These are phyloP conservation scores for Hibiscus mutabilis DNA, from an alignment of 345 rosid species.

Conservation along the genomic window DNA sequence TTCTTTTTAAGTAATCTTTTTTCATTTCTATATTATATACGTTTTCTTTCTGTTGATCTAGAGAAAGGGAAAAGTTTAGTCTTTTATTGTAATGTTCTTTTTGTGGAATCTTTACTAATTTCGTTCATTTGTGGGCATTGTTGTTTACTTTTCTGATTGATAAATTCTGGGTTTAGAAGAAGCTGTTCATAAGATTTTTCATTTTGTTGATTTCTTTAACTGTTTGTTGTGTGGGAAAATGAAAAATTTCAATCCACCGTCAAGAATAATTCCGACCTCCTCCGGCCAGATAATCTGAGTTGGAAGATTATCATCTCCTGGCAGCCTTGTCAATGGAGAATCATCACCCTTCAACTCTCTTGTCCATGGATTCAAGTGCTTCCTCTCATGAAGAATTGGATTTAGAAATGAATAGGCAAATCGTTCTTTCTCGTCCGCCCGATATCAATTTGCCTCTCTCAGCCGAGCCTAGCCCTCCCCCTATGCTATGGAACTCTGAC, in stretches of 20 bases:
- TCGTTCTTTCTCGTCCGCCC: constrained; percentile 74
- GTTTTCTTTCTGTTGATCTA: constrained; percentile 17
- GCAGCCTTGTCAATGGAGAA: constrained; percentile 67
- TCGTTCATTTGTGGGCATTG: constrained; percentile 20
- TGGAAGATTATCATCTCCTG: constrained; percentile 50
- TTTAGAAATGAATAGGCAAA: constrained; percentile 76
- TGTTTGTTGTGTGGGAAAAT: constrained; percentile 21
- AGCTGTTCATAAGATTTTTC: constrained; percentile 31
- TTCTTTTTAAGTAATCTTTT: no score
- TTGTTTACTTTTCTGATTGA: constrained; percentile 22
- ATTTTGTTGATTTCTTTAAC: constrained; percentile 36
- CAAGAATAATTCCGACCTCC: constrained; percentile 4
- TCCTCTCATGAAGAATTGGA: constrained; percentile 83
- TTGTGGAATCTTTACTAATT: background rate
- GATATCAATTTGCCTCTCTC: constrained; percentile 92
- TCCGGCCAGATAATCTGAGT: constrained; percentile 15
- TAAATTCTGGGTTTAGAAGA: constrained; percentile 37
- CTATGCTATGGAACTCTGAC: constrained; percentile 47
- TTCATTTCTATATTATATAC: no score
- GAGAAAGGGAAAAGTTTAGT: background rate
- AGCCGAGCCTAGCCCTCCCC: constrained; percentile 76
- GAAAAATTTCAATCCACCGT: constrained; percentile 30
- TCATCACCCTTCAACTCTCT: constrained; percentile 89
- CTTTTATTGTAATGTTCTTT: background rate
- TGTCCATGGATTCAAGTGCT: constrained; percentile 94